Percentiles rank a stretch among this genome's conserved stretches.
These are phyloP conservation scores for Pythium dissotocum DNA, from an alignment of 352 stramenopile species.

Conservation along the genomic window DNA sequence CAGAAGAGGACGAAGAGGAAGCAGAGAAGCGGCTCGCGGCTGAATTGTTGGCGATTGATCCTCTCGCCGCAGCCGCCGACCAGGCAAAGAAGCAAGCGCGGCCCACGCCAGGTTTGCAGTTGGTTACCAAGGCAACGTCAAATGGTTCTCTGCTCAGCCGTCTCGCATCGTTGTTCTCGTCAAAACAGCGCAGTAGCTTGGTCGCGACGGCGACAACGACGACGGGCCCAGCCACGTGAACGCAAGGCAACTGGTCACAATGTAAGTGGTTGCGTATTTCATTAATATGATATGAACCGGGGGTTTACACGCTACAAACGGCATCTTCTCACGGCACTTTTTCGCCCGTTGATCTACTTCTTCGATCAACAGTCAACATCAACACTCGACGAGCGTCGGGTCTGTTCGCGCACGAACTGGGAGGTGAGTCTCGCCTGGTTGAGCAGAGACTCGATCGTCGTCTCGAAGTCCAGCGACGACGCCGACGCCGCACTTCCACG, in stretches of 20 bases:
- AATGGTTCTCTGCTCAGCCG: conserved; percentile 2
- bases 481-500: conserved; percentile 34
- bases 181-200: not conserved
- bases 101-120: not conserved
- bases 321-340: not conserved
- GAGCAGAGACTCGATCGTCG: conserved; percentile 73
- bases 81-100: conserved; percentile 6
- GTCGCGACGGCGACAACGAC: not conserved
- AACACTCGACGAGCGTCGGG: conserved; percentile 14
- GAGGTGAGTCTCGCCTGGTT: conserved; percentile 71
- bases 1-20: conserved; percentile 35
- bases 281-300: not conserved
- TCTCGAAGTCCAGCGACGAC: conserved; percentile 61
- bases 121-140: not conserved
- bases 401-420: conserved; percentile 31
- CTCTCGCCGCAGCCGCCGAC: conserved; percentile 14
- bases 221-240: not conserved
- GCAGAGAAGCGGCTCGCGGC: conserved; percentile 20
- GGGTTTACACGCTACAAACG: not conserved
- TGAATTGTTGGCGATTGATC: conserved; percentile 26
- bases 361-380: not conserved
- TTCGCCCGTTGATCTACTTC: not conserved
- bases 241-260: not conserved
- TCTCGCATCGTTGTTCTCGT: not conserved
- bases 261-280: not conserved